Evolutionary conservation across 75 land plant species (phyloP).

Genomic region (Pseudotsuga menziesii): DNA sequence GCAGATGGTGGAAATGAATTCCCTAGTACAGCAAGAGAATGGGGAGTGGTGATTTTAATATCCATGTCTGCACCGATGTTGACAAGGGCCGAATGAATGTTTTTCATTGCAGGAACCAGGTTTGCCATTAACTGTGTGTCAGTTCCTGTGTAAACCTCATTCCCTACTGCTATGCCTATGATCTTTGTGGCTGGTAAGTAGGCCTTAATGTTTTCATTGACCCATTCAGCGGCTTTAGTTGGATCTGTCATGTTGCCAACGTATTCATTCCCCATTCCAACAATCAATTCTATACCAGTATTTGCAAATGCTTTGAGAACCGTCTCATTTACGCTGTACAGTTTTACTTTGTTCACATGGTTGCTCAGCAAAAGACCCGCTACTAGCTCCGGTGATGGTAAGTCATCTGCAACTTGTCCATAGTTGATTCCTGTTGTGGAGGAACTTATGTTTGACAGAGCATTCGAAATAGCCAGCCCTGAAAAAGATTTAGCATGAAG

Average conservation of each 20-base stretch:
- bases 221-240: constrained; percentile 37
- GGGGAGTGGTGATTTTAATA: constrained; percentile 57
- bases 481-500: not conserved
- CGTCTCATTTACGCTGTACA: constrained; percentile 51
- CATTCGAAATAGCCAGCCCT: not conserved
- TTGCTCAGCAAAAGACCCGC: constrained; percentile 48
- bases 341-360: constrained; percentile 40
- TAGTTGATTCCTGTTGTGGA: constrained; percentile 62
- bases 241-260: constrained; percentile 35
- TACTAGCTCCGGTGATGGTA: constrained; percentile 47
- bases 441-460: not conserved
- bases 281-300: constrained; percentile 55
- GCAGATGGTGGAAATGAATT: constrained; percentile 67
- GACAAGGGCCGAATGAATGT: constrained; percentile 38
- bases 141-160: constrained; percentile 59
- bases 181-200: constrained; percentile 63
- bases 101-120: constrained; percentile 68
- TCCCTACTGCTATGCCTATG: constrained; percentile 58
- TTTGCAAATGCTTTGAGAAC: constrained; percentile 58
- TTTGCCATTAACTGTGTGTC: constrained; percentile 24
- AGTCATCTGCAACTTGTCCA: constrained; percentile 70
- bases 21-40: constrained; percentile 47
- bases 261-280: constrained; percentile 51
- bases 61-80: constrained; percentile 26
- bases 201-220: constrained; percentile 36